Base-by-base conservation (phyloP, 139 green algal species). In the Chlorella sorokiniana region DNA sequence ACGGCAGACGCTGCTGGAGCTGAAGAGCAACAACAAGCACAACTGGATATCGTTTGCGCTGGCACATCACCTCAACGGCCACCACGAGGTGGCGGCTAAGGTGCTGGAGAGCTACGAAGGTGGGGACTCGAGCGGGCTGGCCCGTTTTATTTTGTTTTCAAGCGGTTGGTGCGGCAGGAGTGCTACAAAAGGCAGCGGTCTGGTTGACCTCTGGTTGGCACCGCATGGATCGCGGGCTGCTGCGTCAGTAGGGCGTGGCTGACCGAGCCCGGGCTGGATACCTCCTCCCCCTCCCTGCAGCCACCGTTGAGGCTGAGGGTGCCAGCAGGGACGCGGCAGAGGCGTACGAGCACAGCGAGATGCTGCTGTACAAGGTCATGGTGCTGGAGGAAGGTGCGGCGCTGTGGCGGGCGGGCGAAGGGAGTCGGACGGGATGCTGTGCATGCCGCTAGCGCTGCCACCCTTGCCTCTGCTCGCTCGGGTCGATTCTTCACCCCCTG, bases 321-420 rank as follows among this genome's bases (percentile, higher is more conserved):
- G 44, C 23, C 7, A 42, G 41, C 75, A 65, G 59, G 56, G 31
- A 83, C 38, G 76, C 81, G n/a, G 76, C 41, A 16, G 96, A 98
- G 86, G 88, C 86, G 22, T 99, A 98, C 83, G 96, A 99, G 90
- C 91, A 96, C 87, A 97, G 94, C 83, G 97, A 99, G 90, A 89
- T 99, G 87, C 83, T 98, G 42, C 84, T 98, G 81, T 99, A 98
- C 91, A 97, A 96, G 86, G 89, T 90, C 0, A 89, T 81, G 81
- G 84, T 99, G 38, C 84, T 98, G 84, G 89, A 91, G 63, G 96
- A 98, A 85, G 91, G 86, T 18, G 92, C 90, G 44, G 84, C 0
- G 76, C 90, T n/a, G 89, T 91, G 69, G 93, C 93, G 0, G 29
- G 6, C n/a, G 56, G 23, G 56, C 6, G 56, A 33, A 33, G 56